Conservation (phyloP, 169 alveolate genomes). For the Plasmodium malariae region DNA sequence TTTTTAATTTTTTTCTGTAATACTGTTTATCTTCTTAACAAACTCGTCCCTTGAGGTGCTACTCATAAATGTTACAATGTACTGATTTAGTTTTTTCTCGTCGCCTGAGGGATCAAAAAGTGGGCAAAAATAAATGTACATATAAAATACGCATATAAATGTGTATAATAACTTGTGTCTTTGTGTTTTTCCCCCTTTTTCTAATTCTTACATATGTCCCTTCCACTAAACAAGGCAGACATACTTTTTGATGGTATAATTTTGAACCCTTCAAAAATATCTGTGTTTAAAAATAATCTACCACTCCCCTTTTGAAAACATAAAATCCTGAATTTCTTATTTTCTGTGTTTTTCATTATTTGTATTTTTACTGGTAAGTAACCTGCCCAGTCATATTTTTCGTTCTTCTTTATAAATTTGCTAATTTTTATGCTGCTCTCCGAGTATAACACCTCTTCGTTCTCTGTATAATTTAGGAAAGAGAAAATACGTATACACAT, state of each 20-base stretch:
- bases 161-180: background rate
- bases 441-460: constrained; percentile 50
- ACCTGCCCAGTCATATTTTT: constrained; percentile 74
- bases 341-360: constrained; percentile 61
- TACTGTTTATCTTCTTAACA: constrained; percentile 29
- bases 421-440: constrained; percentile 62
- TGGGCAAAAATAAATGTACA: too few species aligned
- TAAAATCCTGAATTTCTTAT: constrained; percentile 35
- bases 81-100: constrained; percentile 58
- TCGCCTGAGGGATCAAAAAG: constrained; percentile 25
- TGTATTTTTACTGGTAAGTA: constrained; percentile 73
- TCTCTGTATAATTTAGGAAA: constrained; percentile 8
- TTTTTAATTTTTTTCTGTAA: constrained; percentile 11
- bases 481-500: background rate
- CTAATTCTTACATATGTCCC: constrained; percentile 46
- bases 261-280: constrained; percentile 70
- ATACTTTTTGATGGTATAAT: constrained; percentile 48
- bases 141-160: background rate
- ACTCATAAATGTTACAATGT: constrained; percentile 60
- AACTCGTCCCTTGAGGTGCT: constrained; percentile 63
- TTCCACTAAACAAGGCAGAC: constrained; percentile 66
- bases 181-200: too few species aligned
- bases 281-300: constrained; percentile 82
- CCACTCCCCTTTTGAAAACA: constrained; percentile 87
- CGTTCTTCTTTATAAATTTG: constrained; percentile 52